phyloP scores from a whole-genome alignment of 1,284 basidiomycete species.

The Grifola frondosa region DNA sequence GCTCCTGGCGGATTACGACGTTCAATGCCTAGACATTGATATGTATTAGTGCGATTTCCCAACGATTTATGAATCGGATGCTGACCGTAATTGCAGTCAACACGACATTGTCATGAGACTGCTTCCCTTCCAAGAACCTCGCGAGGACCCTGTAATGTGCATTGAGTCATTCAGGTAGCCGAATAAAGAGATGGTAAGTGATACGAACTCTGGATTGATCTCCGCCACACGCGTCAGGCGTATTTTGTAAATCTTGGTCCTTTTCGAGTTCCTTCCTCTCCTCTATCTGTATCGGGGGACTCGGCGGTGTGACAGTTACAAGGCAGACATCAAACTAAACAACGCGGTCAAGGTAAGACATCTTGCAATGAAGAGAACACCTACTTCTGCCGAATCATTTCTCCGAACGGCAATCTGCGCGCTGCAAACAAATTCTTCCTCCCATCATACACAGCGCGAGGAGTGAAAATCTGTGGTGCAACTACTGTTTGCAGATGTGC shows the following conservation, averaged over 20 bases:
- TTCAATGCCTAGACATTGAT: slow-evolving; percentile 71
- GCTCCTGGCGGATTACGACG: slow-evolving; percentile 74
- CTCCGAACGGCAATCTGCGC: slow-evolving; percentile 55
- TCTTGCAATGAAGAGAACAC: neutral
- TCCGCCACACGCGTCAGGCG: slow-evolving; percentile 64
- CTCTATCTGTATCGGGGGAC: slow-evolving; percentile 19
- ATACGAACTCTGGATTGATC: slow-evolving; percentile 73
- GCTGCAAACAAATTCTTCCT: slow-evolving; percentile 73
- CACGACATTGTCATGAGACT: slow-evolving; percentile 68
- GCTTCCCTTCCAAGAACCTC: slow-evolving; percentile 64
- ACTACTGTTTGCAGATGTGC: slow-evolving; percentile 53
- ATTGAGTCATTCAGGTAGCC: slow-evolving; percentile 3
- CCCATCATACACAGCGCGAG: slow-evolving; percentile 70
- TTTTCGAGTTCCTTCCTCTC: slow-evolving; percentile 3
- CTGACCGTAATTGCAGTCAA: slow-evolving; percentile 71
- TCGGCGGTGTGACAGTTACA: slow-evolving; percentile 46
- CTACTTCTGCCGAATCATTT: too few relatives aligned
- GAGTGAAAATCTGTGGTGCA: slow-evolving; percentile 61
- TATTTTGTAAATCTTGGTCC: slow-evolving; percentile 59
- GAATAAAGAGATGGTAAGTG: slow-evolving; percentile 9
- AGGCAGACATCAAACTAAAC: slow-evolving; percentile 1
- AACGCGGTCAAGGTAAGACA: slow-evolving; percentile 1
- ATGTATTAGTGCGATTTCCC: too few relatives aligned
- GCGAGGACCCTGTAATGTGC: slow-evolving; percentile 49
- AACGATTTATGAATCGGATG: too few relatives aligned